Conservation (phyloP, 495 filamentous ascomycete species). For the Hyaloscypha bicolor region DNA sequence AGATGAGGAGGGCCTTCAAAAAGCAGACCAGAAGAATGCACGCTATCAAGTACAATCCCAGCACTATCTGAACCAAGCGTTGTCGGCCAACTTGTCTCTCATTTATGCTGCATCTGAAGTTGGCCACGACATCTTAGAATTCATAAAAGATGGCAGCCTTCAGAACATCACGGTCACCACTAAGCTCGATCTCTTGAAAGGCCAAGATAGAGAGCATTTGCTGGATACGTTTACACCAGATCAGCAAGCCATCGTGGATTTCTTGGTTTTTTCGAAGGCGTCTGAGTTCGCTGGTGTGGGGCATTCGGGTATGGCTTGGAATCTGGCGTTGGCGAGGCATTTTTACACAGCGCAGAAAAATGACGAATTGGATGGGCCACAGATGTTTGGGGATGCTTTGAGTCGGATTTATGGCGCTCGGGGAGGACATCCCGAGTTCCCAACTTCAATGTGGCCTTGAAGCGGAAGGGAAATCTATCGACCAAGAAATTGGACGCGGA, state of each 20-base stretch:
- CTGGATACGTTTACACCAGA: constrained; percentile 17
- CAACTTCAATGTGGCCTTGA: constrained; percentile 29
- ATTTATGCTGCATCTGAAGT: constrained; percentile 28
- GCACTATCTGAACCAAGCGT: constrained; percentile 25
- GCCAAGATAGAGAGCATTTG: constrained; percentile 19
- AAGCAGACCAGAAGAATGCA: not conserved
- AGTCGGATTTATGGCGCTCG: constrained; percentile 26
- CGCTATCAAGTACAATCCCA: constrained; percentile 12
- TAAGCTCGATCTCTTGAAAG: constrained; percentile 26
- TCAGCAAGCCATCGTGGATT: constrained; percentile 31
- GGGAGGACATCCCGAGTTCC: constrained; percentile 25
- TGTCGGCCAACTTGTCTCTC: not conserved
- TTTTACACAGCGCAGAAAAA: constrained; percentile 5
- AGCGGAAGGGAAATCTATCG: not conserved
- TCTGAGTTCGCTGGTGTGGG: constrained; percentile 26
- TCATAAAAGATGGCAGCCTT: constrained; percentile 15
- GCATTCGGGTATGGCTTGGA: constrained; percentile 31
- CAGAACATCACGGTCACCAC: constrained; percentile 20
- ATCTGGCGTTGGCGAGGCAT: constrained; percentile 31
- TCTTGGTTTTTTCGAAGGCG: constrained; percentile 25
- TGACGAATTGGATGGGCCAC: constrained; percentile 10
- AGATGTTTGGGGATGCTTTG: constrained; percentile 26
- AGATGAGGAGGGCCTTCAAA: constrained; percentile 13
- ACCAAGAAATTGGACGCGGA: too few species aligned
- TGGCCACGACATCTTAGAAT: constrained; percentile 7